Conservation (phyloP, 73 alveolate species). For the Blepharisma japonicum region DNA sequence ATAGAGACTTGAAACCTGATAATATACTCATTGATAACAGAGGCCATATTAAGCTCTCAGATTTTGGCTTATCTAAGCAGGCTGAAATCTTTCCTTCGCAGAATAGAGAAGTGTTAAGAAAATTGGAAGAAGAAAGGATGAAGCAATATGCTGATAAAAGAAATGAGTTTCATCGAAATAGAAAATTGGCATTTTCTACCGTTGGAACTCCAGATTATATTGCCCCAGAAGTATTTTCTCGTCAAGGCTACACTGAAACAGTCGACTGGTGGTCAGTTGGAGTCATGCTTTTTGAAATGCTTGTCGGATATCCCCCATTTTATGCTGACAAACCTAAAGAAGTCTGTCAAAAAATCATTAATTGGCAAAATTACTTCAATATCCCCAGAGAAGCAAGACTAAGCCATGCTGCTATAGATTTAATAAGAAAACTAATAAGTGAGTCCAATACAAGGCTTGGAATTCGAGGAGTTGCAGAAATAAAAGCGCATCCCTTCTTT, state of each 20-base stretch:
- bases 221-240: conserved; percentile 78
- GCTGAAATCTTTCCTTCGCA: conserved; percentile 12
- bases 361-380: conserved; percentile 23
- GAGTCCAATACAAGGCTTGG: conserved; percentile 21
- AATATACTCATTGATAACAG: conserved; percentile 19
- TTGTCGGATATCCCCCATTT: conserved; percentile 84
- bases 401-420: neutral
- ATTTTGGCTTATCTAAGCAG: conserved; percentile 15
- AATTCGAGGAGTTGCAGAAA: conserved; percentile 35
- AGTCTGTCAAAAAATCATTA: conserved; percentile 36
- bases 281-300: conserved; percentile 69
- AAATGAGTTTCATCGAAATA: neutral
- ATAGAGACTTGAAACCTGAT: conserved; percentile 16
- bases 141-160: neutral
- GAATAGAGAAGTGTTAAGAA: neutral
- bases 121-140: conserved; percentile 7
- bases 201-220: conserved; percentile 80
- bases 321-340: conserved; percentile 57
- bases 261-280: conserved; percentile 88
- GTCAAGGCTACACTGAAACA: conserved; percentile 62
- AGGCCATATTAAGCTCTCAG: conserved; percentile 25
- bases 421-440: conserved; percentile 10
- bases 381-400: conserved; percentile 24
- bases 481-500: conserved; percentile 54
- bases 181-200: conserved; percentile 20